phyloP scores from a whole-genome alignment of 1,139 yeast genomes.

The Lodderomyces beijingensis region DNA sequence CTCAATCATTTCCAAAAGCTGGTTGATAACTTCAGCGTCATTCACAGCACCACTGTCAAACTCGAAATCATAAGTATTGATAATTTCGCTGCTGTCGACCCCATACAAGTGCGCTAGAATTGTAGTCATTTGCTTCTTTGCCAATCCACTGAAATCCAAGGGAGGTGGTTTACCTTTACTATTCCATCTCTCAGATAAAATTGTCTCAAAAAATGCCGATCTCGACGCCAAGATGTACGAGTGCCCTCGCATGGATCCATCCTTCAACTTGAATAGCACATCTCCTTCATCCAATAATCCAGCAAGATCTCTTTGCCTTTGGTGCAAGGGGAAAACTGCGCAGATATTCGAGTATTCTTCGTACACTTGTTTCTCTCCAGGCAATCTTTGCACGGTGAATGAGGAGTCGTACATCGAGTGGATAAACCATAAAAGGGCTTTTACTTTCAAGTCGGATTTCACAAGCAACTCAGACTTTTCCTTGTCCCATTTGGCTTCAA shows the following conservation, averaged over 20 bases:
- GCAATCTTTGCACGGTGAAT: neutral
- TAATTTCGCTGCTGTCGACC: slow-evolving; percentile 26
- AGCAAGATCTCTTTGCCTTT: neutral
- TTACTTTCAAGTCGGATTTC: slow-evolving; percentile 14
- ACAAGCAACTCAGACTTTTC: slow-evolving; percentile 15
- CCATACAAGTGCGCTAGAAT: slow-evolving; percentile 62
- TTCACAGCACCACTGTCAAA: neutral
- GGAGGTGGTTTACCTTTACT: slow-evolving; percentile 9
- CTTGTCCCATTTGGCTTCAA: slow-evolving; percentile 22
- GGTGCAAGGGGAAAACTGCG: neutral
- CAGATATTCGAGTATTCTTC: slow-evolving; percentile 1
- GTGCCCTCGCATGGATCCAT: slow-evolving; percentile 41
- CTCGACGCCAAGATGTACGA: slow-evolving; percentile 51
- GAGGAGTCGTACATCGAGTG: slow-evolving; percentile 4
- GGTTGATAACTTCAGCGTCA: slow-evolving; percentile 40
- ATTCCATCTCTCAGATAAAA: slow-evolving; percentile 56
- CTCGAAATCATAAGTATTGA: neutral
- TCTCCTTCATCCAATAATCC: slow-evolving; percentile 16
- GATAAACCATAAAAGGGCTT: slow-evolving; percentile 22
- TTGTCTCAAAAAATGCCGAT: slow-evolving; percentile 60
- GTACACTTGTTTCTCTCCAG: neutral
- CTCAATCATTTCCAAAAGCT: slow-evolving; percentile 55
- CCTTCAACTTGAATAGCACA: slow-evolving; percentile 30
- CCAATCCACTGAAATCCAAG: slow-evolving; percentile 44
- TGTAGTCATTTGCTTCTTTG: slow-evolving; percentile 41